These are phyloP conservation scores for Exophiala calicioides DNA, from an alignment of 2,329 filamentous ascomycete genomes.

Conservation along the genomic window DNA sequence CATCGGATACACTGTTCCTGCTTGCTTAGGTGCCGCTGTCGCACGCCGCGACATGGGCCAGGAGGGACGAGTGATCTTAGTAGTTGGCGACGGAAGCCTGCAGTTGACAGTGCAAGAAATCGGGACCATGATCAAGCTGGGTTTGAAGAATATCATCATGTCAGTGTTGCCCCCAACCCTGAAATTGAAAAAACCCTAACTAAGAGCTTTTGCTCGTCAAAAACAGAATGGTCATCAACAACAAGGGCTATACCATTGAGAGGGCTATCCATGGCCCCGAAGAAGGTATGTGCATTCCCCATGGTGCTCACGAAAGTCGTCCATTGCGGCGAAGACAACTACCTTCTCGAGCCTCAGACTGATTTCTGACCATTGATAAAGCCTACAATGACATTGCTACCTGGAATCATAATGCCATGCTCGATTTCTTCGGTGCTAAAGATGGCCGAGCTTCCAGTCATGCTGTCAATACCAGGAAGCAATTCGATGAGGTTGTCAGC, in stretches of 20 bases:
- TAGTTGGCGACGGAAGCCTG: slow-evolving; percentile 30
- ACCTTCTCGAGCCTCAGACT: too few relatives aligned
- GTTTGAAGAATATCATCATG: slow-evolving; percentile 27
- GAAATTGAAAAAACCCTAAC: too few relatives aligned
- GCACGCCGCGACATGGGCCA: slow-evolving; percentile 18
- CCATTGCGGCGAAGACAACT: too few relatives aligned
- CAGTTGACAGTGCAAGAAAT: slow-evolving; percentile 31
- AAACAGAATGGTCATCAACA: background rate
- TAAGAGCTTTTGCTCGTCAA: background rate
- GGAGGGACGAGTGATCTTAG: slow-evolving; percentile 24
- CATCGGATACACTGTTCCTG: slow-evolving; percentile 28
- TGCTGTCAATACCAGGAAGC: background rate
- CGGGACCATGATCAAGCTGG: slow-evolving; percentile 28
- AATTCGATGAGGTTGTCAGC: too few relatives aligned
- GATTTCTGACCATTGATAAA: background rate
- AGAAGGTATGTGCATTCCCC: background rate
- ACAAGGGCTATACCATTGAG: background rate
- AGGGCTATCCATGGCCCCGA: background rate
- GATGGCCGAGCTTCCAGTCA: background rate
- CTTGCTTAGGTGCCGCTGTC: slow-evolving; percentile 22
- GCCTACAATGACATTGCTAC: background rate
- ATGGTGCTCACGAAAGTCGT: background rate
- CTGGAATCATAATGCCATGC: background rate
- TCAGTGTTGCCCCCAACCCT: too few relatives aligned
- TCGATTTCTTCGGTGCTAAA: background rate